Evolutionary conservation across 169 alveolate species (phyloP).

Genomic region (Perkinsus olseni): DNA sequence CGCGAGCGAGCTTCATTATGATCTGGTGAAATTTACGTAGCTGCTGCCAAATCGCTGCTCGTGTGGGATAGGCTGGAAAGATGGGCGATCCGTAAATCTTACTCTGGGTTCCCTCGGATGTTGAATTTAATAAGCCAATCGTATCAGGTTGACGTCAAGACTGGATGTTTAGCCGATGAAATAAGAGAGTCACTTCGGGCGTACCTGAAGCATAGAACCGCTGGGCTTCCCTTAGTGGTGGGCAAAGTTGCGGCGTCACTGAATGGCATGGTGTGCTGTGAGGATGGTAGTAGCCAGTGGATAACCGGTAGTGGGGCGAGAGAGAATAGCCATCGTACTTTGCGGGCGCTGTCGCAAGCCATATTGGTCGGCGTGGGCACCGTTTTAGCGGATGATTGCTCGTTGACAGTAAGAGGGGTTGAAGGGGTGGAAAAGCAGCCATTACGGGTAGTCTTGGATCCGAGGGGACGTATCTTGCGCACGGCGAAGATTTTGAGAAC

Average conservation of each 20-base stretch:
- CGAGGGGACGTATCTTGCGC: background rate
- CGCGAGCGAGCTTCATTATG: too few relatives aligned
- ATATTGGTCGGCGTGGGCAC: background rate
- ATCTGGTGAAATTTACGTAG: too few relatives aligned
- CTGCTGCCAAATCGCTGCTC: too few relatives aligned
- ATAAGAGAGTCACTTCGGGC: background rate
- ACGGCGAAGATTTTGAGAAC: background rate
- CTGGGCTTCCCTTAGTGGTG: background rate
- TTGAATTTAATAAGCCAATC: too few relatives aligned
- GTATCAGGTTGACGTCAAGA: background rate
- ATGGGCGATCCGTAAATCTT: too few relatives aligned
- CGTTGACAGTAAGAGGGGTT: background rate
- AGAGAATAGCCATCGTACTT: background rate
- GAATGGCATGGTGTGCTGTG: background rate
- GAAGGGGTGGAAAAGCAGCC: background rate
- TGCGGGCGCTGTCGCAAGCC: background rate
- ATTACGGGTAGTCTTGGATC: background rate
- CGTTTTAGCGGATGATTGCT: background rate
- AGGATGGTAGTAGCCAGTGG: background rate
- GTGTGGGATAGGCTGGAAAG: too few relatives aligned
- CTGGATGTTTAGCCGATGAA: background rate
- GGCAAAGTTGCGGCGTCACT: background rate
- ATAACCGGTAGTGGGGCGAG: background rate
- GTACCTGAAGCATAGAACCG: background rate
- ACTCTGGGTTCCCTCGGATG: too few relatives aligned